Conservation (phyloP, 805 yeast species). For the Lipomyces anomalus region DNA sequence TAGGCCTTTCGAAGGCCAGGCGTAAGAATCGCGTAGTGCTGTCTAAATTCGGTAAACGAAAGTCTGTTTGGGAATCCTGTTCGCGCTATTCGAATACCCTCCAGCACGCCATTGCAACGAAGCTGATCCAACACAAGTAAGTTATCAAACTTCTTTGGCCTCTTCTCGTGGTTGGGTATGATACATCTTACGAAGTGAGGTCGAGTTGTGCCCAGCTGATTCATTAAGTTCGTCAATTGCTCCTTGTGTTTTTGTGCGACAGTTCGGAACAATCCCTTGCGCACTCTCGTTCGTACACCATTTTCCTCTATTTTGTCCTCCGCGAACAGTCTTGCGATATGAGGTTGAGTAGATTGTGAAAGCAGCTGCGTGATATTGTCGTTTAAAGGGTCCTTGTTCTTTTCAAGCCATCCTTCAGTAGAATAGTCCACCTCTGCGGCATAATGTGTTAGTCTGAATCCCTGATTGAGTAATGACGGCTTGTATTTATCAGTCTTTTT, state of each 20-base stretch:
- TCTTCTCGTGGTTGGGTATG: constrained; percentile 75
- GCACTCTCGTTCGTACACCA: constrained; percentile 24
- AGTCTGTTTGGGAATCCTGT: constrained; percentile 95
- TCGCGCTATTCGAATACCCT: constrained; percentile 94
- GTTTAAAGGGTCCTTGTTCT: constrained; percentile 88
- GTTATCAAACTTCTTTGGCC: constrained; percentile 66
- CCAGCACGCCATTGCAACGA: constrained; percentile 94
- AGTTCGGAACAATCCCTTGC: constrained; percentile 54
- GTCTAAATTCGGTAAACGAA: constrained; percentile 71
- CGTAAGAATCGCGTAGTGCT: constrained; percentile 62
- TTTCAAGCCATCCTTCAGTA: constrained; percentile 87
- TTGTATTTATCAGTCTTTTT: constrained; percentile 51
- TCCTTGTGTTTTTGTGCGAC: constrained; percentile 86
- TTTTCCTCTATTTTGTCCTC: constrained; percentile 29
- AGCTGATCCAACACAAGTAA: constrained; percentile 77
- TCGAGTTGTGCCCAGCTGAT: constrained; percentile 68
- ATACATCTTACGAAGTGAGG: constrained; percentile 98
- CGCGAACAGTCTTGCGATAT: constrained; percentile 53
- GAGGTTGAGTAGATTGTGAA: constrained; percentile 48
- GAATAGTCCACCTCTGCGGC: constrained; percentile 96
- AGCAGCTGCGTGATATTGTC: constrained; percentile 64
- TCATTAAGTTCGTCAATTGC: constrained; percentile 67
- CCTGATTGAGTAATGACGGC: constrained; percentile 67
- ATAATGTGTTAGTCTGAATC: constrained; percentile 82
- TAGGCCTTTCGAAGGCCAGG: too few species aligned